Evolutionary conservation across 306 rosid species (phyloP), one percentile per base, ranked within the genome.

Genomic region (Cotoneaster glaucophyllus): DNA sequence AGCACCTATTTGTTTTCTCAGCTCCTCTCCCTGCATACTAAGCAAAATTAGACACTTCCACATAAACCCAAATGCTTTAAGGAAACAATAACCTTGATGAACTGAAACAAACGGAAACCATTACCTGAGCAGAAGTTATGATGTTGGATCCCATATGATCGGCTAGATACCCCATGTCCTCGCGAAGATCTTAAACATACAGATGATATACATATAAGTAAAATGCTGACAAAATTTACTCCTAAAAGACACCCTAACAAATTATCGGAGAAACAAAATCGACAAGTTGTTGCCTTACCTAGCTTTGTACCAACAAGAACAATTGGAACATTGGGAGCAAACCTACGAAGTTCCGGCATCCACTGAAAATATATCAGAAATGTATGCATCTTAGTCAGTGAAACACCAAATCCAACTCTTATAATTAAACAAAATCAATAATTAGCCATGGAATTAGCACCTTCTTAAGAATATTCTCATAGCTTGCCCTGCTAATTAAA

Each of bases 381-480:
- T 64, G 57, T 69, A 57, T 39, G 45, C 62, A 58, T 54, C 52
- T 37, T 78, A 59, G 43, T 66, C 72, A 62, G 52, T 44, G 69
- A 54, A 45, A 73, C 52, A 64, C 7, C 13, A 68, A 76, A 71
- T 73, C 74, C 5, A 53, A 64, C 19, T 50, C 22, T 41, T 41
- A 3, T 32, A 21, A 65, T 17, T 58, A 64, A 62, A 11, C 15
- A 52, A 25, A 26, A 19, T 75, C 64, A 45, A 41, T 12, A 34
- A 71, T 39, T 39, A 67, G 56, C 22, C 28, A 53, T 0, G 39
- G 69, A 64, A 24, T 53, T 13, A 26, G 28, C 84, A 89, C 94
- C 98, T 95, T 95, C 88, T 92, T 95, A 72, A 95, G 97, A 85
- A 95, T 93, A 85, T 95, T 95, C 83, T 95, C 98, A 80, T 90